Conservation (phyloP, 805 yeast species). For the Saturnispora bothae region DNA sequence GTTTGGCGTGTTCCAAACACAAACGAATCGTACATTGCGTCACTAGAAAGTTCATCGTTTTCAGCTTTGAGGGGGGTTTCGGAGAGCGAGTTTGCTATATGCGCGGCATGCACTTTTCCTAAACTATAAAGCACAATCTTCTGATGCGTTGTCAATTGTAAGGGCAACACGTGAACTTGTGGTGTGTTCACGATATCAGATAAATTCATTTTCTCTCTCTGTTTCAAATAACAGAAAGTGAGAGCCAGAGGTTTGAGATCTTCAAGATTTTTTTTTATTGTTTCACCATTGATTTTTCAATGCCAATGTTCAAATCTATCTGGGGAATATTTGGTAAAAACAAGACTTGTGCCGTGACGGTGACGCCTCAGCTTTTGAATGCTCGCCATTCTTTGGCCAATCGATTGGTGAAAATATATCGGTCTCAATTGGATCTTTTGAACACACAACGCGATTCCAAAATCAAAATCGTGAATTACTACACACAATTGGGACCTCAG, state of each 20-base stretch:
- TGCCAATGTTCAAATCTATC: slow-evolving; percentile 10
- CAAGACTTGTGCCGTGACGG: slow-evolving; percentile 1
- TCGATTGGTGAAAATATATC: slow-evolving; percentile 8
- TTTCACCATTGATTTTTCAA: neutral
- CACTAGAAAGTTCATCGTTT: slow-evolving; percentile 14
- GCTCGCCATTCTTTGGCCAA: slow-evolving; percentile 9
- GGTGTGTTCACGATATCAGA: slow-evolving; percentile 6
- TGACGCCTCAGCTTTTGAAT: slow-evolving; percentile 11
- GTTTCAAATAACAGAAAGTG: too few species aligned
- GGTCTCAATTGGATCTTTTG: slow-evolving; percentile 9
- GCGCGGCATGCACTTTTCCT: slow-evolving; percentile 31
- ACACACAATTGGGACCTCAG: slow-evolving; percentile 1
- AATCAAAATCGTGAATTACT: slow-evolving; percentile 7
- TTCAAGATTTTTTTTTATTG: too few species aligned
- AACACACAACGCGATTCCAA: neutral
- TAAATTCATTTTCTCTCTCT: slow-evolving; percentile 3
- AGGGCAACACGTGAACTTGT: slow-evolving; percentile 29
- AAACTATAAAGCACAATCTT: slow-evolving; percentile 34
- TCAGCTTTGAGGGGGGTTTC: slow-evolving; percentile 1
- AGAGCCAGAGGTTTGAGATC: too few species aligned
- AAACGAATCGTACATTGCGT: slow-evolving; percentile 32
- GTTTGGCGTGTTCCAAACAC: slow-evolving; percentile 39
- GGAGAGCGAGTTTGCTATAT: slow-evolving; percentile 8
- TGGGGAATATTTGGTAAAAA: slow-evolving; percentile 6
- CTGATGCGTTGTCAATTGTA: slow-evolving; percentile 35